Evolutionary conservation across 2,329 filamentous ascomycete species (phyloP).

Genomic region (Blastomyces gilchristii): DNA sequence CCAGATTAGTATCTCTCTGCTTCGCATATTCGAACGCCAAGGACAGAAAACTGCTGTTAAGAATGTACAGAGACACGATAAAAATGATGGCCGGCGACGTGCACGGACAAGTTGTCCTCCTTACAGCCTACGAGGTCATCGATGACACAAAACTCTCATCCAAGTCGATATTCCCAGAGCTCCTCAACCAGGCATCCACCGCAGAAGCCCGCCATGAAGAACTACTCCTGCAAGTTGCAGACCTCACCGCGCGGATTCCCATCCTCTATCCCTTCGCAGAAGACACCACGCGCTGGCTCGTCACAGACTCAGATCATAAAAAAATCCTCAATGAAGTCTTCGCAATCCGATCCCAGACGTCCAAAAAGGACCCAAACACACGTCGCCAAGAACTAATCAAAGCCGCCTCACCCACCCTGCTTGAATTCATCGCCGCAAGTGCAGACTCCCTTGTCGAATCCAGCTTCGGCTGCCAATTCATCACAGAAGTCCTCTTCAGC

Average conservation of each 20-base stretch:
- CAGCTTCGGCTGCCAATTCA: conserved; percentile 76
- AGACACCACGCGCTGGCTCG: conserved; percentile 50
- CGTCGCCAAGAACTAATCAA: conserved; percentile 67
- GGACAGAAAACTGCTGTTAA: conserved; percentile 80
- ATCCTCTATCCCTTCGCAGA: conserved; percentile 72
- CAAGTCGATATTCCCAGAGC: conserved; percentile 78
- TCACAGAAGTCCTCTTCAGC: conserved; percentile 70
- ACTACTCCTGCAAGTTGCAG: conserved; percentile 33
- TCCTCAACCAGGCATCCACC: conserved; percentile 57
- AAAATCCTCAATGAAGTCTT: conserved; percentile 67
- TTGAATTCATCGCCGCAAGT: conserved; percentile 60
- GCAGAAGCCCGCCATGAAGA: conserved; percentile 34
- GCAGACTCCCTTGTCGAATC: conserved; percentile 60
- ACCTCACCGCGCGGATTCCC: conserved; percentile 47
- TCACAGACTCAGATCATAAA: conserved; percentile 50
- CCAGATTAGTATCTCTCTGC: conserved; percentile 67
- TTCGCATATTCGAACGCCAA: conserved; percentile 82
- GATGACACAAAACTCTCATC: conserved; percentile 85
- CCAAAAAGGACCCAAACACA: conserved; percentile 77
- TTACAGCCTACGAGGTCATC: conserved; percentile 80
- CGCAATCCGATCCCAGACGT: conserved; percentile 68
- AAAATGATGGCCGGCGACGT: conserved; percentile 73
- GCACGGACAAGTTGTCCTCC: conserved; percentile 67
- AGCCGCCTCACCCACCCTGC: conserved; percentile 61
- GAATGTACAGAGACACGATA: conserved; percentile 81